Evolutionary conservation across 495 filamentous ascomycete species (phyloP).

Genomic region (Hypoxylon fragiforme): DNA sequence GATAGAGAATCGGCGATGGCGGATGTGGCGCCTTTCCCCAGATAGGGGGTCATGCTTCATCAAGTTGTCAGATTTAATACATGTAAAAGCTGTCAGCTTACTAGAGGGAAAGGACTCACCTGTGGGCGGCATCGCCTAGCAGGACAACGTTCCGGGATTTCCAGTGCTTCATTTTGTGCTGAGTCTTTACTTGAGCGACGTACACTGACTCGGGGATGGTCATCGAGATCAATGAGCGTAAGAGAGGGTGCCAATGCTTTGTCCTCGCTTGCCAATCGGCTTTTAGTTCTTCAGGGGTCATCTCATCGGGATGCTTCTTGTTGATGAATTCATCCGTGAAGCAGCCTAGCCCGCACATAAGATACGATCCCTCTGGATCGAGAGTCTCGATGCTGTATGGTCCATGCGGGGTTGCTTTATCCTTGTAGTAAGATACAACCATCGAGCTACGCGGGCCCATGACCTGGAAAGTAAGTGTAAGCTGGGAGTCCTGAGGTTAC

Average conservation of each 20-base stretch:
- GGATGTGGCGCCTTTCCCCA: slow-evolving; percentile 31
- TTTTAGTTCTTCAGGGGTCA: slow-evolving; percentile 27
- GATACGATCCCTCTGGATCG: slow-evolving; percentile 23
- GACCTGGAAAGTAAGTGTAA: slow-evolving; percentile 7
- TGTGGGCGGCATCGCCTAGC: slow-evolving; percentile 32
- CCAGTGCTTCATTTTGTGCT: slow-evolving; percentile 25
- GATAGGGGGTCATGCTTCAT: slow-evolving; percentile 21
- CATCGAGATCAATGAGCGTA: slow-evolving; percentile 12
- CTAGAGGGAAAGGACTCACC: neutral
- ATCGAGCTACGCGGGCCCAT: slow-evolving; percentile 22
- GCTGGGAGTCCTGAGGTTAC: too few relatives aligned
- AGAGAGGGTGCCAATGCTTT: neutral
- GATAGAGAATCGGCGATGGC: slow-evolving; percentile 11
- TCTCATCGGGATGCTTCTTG: slow-evolving; percentile 10
- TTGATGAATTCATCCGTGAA: slow-evolving; percentile 19
- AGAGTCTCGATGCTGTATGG: slow-evolving; percentile 15
- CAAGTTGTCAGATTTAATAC: neutral
- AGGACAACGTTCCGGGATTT: slow-evolving; percentile 15
- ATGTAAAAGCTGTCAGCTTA: neutral
- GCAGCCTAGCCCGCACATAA: slow-evolving; percentile 28
- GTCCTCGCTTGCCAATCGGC: slow-evolving; percentile 14
- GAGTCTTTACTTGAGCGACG: slow-evolving; percentile 23
- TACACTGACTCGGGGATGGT: slow-evolving; percentile 13
- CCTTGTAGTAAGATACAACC: slow-evolving; percentile 24
- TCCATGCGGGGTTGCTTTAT: slow-evolving; percentile 7